Base-by-base conservation (phyloP, 2,329 filamentous ascomycete genomes). In the Alternaria longipes region DNA sequence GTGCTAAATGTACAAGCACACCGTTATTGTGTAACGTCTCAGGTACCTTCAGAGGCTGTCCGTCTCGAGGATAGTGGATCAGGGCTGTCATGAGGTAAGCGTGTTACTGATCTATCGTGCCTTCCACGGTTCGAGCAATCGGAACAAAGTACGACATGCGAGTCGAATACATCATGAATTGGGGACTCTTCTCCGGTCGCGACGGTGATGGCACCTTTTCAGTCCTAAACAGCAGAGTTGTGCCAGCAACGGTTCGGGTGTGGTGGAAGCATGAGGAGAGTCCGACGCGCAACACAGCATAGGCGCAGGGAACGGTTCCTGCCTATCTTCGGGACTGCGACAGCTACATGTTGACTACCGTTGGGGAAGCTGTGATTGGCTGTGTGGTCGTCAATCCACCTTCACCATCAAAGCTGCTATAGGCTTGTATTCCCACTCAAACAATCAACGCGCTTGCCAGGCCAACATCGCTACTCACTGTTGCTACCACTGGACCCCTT, bases 371-470 rank as follows among this genome's bases (percentile, higher is more conserved):
- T 24, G 51, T 56, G 50, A 62, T 64, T 62, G 59, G 62, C 53
- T 44, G 51, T 18, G 24, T 22, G 22, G 34, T 28, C 8, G 47
- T 44, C 45, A 28, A 51, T 46, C 55, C 55, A 53, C 36, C 61
- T 63, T 66, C 64, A 64, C 59, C 45, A 59, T 60, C 60, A 64
- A 62, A 59, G 59, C 59, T 58, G 44, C 56, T 54, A 56, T 64
- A 36, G 59, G 47, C 60, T 50, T 42, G 59, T 63, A 56, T 59
- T 54, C 53, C 56, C 51, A 36, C 58, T 44, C 62, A 24, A 54
- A 62, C 55, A 62, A 63, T 64, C 69, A 68, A 66, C 64, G 55
- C 59, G 52, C 54, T 58, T 62, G 40, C 60, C 59, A 60, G 58
- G 38, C 56, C 59, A 52, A 49, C 58, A 54, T 55, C 49, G 47